Percentiles rank a stretch among this genome's conserved stretches.
Conservation (phyloP, 1,284 basidiomycete species). For the Ustilago crameri region DNA sequence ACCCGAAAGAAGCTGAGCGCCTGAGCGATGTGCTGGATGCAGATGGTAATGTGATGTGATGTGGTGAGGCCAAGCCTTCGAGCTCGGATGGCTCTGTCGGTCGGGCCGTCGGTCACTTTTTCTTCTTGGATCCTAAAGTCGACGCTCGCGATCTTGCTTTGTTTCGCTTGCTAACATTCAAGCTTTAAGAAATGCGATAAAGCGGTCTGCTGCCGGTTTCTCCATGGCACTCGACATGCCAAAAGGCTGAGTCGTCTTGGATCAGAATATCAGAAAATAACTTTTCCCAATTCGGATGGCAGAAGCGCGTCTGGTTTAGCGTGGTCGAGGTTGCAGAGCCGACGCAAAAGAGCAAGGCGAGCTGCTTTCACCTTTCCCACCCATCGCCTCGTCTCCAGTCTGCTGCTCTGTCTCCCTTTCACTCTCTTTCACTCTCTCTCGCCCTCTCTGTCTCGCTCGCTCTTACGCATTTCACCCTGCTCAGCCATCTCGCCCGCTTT, state of each 20-base stretch:
- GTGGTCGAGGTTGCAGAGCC: background rate
- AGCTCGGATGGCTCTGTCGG: background rate
- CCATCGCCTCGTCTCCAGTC: no score
- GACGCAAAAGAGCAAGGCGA: no score
- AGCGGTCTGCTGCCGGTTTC: constrained; percentile 5
- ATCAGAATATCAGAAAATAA: background rate
- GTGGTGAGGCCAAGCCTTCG: background rate
- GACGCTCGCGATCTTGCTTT: constrained; percentile 1
- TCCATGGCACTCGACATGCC: background rate
- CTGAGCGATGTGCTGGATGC: background rate
- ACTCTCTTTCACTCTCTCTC: background rate
- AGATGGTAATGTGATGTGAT: background rate
- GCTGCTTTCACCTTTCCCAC: background rate
- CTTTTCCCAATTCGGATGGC: constrained; percentile 5
- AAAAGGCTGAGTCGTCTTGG: constrained; percentile 7
- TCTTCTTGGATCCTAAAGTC: background rate
- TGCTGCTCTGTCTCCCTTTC: background rate
- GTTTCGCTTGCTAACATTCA: background rate
- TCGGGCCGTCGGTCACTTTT: background rate
- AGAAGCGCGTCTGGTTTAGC: constrained; percentile 5
- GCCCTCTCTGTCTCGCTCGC: background rate
- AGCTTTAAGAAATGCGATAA: background rate
- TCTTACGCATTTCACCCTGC: background rate
- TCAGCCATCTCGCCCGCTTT: background rate
- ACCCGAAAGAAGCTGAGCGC: background rate